Conservation (phyloP, 768 basidiomycete genomes). For the Trametes cinnabarina region DNA sequence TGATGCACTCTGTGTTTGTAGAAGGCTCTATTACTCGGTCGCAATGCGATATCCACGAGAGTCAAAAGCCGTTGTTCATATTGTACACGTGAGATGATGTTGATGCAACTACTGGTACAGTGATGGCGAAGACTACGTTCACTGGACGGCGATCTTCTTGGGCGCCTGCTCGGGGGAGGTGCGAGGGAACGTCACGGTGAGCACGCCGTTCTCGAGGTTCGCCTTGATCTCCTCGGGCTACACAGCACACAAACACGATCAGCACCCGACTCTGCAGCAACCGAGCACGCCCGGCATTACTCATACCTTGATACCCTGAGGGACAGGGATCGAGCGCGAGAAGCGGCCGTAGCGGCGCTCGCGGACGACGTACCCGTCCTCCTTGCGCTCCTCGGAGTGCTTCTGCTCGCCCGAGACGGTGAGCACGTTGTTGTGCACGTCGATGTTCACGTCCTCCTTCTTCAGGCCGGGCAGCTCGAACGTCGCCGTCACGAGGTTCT, state of each 20-base stretch:
- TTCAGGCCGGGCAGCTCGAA: constrained; percentile 57
- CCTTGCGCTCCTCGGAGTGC: constrained; percentile 32
- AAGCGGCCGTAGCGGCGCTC: constrained; percentile 52
- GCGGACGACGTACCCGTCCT: constrained; percentile 39
- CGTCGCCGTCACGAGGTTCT: constrained; percentile 46
- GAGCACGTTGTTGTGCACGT: constrained; percentile 46
- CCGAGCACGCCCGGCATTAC: too few species aligned
- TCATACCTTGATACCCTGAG: constrained; percentile 51
- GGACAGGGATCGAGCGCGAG: constrained; percentile 46
- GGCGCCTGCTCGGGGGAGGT: constrained; percentile 33
- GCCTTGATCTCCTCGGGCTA: constrained; percentile 46
- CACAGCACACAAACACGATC: not conserved
- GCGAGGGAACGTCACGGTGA: constrained; percentile 55
- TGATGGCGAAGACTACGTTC: constrained; percentile 8
- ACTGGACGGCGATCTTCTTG: constrained; percentile 39
- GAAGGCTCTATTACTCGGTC: too few species aligned
- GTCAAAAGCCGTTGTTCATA: not conserved
- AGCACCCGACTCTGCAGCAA: too few species aligned
- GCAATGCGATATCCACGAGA: not conserved
- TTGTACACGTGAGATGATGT: not conserved
- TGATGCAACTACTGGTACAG: not conserved
- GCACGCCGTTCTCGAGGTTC: constrained; percentile 49
- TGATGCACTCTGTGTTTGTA: too few species aligned
- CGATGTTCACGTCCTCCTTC: constrained; percentile 46
- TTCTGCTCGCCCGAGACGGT: constrained; percentile 46